Evolutionary conservation across 257 asterid species (phyloP).

Genomic region (Cynanchum wilfordii): DNA sequence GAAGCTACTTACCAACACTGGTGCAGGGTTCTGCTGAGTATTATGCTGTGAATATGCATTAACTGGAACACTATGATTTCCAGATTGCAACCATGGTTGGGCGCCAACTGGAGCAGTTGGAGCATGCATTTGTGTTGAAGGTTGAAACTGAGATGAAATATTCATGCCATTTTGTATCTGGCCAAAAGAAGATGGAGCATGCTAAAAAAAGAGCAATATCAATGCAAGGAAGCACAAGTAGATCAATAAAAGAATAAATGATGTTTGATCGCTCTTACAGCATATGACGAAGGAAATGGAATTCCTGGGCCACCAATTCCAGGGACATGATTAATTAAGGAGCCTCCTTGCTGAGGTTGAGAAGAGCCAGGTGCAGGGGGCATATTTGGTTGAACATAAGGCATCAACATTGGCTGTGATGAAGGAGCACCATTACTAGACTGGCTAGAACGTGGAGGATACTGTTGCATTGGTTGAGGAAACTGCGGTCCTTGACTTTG

Average conservation of each 20-base stretch:
- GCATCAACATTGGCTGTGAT: conserved; percentile 29
- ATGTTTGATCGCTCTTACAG: conserved; percentile 39
- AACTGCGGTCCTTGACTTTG: conserved; percentile 61
- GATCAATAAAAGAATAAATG: conserved; percentile 7
- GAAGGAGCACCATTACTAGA: conserved; percentile 50
- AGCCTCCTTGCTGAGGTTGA: conserved; percentile 47
- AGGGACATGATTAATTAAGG: conserved; percentile 26
- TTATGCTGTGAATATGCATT: conserved; percentile 58
- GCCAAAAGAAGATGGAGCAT: conserved; percentile 56
- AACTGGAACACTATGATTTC: conserved; percentile 48
- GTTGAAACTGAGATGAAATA: conserved; percentile 54
- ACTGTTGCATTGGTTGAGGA: conserved; percentile 75
- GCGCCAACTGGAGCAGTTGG: conserved; percentile 47
- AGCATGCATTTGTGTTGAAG: conserved; percentile 55
- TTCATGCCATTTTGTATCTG: conserved; percentile 46
- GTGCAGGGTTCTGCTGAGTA: conserved; percentile 38
- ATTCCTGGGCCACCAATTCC: conserved; percentile 45
- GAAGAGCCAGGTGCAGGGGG: conserved; percentile 44
- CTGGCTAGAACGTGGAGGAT: conserved; percentile 51
- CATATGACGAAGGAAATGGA: conserved; percentile 57
- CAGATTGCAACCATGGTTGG: conserved; percentile 67
- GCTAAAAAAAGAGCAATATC: conserved; percentile 34
- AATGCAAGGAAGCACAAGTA: conserved; percentile 18
- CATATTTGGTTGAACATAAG: conserved; percentile 51
- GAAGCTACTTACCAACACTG: conserved; percentile 39